Evolutionary conservation across 352 stramenopile genomes (phyloP), one percentile per base, ranked within the genome.

Genomic region (Globisporangium iwayamae): DNA sequence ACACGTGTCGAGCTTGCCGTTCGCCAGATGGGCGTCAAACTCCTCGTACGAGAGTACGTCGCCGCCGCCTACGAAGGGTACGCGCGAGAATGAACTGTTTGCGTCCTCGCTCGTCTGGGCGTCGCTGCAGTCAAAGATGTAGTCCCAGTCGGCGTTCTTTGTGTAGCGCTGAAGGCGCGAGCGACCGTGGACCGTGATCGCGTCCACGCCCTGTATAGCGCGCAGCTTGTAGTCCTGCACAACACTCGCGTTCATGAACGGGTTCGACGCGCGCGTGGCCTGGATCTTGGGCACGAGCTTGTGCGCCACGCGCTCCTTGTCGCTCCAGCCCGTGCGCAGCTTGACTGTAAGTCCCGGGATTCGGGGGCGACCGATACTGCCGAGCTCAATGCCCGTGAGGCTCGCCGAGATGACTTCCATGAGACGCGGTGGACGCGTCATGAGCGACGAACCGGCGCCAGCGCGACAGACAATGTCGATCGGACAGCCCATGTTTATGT

Each of bases 401-500:
- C 98, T 88, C 7, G 79, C 86, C 38, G 94, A 82, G 16, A 99
- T 73, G 45, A 98, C 85, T 48, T 91, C 86, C 41, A 91, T 73
- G 5, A 99, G 66, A 20, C 94, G 91, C 28, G 90, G 90, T 9
- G 94, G 85, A 18, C 91, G 81, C 32, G 88, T 93, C 97, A 99
- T 98, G 38, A 99, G 78, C 45, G 91, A 83, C 7, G 96, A 89
- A 20, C 98, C 98, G 22, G 93, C 90, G 22, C 91, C 91, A 46
- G 85, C 66, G 55, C 83, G 77, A 57, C 84, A 94, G 64, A 96
- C 86, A 36, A 99, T 74, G 74, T 99, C 98, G 63, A 99, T 98
- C 13, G 98, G 98, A 76, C 98, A 99, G 51, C 98, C 97, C 74
- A 99, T 93, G 85, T 99, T 99, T 69, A 99, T 91, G 79, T 99